A percentile compares a stretch with the other conserved stretches of the same genome.
Conservation (phyloP, 768 basidiomycete genomes). For the Exidia glandulosa region DNA sequence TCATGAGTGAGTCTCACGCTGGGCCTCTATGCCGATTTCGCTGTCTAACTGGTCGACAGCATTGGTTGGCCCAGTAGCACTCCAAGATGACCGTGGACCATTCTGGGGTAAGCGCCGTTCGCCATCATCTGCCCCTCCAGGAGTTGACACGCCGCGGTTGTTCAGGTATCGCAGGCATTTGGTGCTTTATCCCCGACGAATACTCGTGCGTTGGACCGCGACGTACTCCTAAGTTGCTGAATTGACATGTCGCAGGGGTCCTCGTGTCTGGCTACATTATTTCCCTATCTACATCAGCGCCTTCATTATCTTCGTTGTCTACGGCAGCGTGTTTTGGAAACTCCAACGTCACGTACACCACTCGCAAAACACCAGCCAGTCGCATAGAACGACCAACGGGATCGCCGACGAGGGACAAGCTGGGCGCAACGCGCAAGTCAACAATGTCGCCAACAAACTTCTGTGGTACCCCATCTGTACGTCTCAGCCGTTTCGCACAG, state of each 20-base stretch:
- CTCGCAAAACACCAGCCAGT: neutral
- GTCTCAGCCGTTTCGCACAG: neutral
- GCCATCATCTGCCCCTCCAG: neutral
- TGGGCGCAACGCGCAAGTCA: neutral
- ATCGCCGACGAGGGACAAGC: neutral
- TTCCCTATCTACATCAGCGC: neutral
- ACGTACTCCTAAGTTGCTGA: neutral
- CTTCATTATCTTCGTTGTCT: neutral
- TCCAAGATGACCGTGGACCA: neutral
- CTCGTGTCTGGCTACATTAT: neutral
- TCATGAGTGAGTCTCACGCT: neutral
- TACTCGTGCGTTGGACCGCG: neutral
- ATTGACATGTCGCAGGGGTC: neutral
- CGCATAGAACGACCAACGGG: neutral
- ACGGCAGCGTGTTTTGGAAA: neutral
- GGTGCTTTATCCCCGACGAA: neutral
- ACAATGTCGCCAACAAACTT: neutral
- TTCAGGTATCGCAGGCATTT: neutral
- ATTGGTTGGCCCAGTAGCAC: neutral
- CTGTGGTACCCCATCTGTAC: neutral
- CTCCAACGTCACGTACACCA: neutral
- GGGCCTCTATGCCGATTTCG: neutral
- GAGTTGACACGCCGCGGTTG: neutral
- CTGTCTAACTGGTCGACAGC: neutral
- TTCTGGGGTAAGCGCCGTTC: neutral